These are phyloP conservation scores for Gaultheria prostrata DNA, from an alignment of 148 eudicot genomes.

Conservation along the genomic window DNA sequence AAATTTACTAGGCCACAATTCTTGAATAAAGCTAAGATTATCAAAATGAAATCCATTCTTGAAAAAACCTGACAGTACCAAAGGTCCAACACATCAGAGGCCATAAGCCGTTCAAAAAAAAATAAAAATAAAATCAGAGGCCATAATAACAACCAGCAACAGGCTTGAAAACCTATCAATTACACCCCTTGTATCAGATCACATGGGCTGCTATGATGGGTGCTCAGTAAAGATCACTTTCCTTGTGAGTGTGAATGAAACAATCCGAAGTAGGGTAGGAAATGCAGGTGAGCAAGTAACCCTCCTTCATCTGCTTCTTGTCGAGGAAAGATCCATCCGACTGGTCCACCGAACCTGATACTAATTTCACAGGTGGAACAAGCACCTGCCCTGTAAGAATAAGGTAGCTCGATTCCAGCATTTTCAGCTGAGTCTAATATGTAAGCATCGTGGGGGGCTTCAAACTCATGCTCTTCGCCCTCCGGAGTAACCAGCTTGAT, in stretches of 20 bases:
- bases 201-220: not conserved
- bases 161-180: not conserved
- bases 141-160: not conserved
- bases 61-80: too few species aligned
- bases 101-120: too few species aligned
- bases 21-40: too few species aligned
- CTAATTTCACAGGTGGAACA: conserved; percentile 67
- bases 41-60: too few species aligned
- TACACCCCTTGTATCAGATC: not conserved
- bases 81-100: too few species aligned
- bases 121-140: too few species aligned
- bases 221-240: conserved; percentile 56
- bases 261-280: conserved; percentile 68
- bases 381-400: conserved; percentile 84
- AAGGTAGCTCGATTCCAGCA: conserved; percentile 69
- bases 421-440: conserved; percentile 70
- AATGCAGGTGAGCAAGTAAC: conserved; percentile 72
- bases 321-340: conserved; percentile 84
- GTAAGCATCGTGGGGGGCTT: conserved; percentile 63
- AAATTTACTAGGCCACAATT: too few species aligned
- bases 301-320: conserved; percentile 51
- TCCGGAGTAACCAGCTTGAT: conserved; percentile 59
- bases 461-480: conserved; percentile 59
- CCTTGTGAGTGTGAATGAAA: conserved; percentile 82
- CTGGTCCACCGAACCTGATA: conserved; percentile 58